phyloP scores from a whole-genome alignment of 306 rosid species.

The Astragalus glycyphyllos region DNA sequence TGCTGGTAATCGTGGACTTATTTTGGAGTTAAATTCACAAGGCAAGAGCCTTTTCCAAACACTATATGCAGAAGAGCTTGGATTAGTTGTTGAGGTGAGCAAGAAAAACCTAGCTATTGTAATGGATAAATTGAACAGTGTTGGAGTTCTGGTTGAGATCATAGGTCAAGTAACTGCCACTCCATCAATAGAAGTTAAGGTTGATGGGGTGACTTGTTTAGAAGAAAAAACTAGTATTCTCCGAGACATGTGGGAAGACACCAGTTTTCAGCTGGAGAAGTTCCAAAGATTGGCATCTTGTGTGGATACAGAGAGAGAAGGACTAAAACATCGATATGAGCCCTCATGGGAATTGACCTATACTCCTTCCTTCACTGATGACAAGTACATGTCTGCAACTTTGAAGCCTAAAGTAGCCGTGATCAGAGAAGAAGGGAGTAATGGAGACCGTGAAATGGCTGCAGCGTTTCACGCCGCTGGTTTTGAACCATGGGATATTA shows the following conservation, averaged over 20 bases:
- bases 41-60: conserved; percentile 72
- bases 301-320: conserved; percentile 81
- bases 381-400: conserved; percentile 56
- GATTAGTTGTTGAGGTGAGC: conserved; percentile 82
- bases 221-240: conserved; percentile 63
- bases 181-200: conserved; percentile 64
- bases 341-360: conserved; percentile 79
- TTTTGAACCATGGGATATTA: conserved; percentile 89
- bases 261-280: conserved; percentile 81
- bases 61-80: conserved; percentile 88
- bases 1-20: conserved; percentile 79
- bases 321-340: conserved; percentile 68
- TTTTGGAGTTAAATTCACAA: conserved; percentile 59
- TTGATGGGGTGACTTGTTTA: conserved; percentile 66
- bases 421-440: conserved; percentile 96
- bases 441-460: conserved; percentile 94
- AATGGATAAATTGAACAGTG: conserved; percentile 50
- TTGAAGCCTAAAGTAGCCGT: conserved; percentile 83
- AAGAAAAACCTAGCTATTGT: conserved; percentile 61
- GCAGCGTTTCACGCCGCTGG: conserved; percentile 86
- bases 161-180: conserved; percentile 67
- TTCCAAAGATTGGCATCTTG: conserved; percentile 81
- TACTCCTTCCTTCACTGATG: conserved; percentile 72
- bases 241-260: conserved; percentile 86
- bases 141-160: conserved; percentile 60